phyloP scores from a whole-genome alignment of 441 rosid genomes.

The Syzygium malaccense region DNA sequence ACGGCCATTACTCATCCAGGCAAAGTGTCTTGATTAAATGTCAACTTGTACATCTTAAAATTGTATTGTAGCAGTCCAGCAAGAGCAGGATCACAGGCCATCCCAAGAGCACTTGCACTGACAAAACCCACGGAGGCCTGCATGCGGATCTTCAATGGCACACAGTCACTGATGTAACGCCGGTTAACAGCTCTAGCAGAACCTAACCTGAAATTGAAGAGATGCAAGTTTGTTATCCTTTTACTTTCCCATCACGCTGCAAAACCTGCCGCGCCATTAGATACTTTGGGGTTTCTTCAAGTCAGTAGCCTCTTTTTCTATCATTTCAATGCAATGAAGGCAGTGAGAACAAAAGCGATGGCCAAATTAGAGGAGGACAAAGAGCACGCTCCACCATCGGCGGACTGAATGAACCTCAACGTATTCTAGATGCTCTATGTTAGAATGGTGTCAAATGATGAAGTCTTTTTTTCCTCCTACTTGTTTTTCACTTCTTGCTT shows the following conservation, averaged over 20 bases:
- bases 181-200: conserved; percentile 74
- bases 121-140: conserved; percentile 99
- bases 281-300: not conserved
- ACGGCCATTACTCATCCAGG: conserved; percentile 99
- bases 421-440: not conserved
- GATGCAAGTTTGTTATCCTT: conserved; percentile 4
- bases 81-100: conserved; percentile 99
- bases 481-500: not conserved
- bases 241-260: not conserved
- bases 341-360: not conserved
- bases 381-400: not conserved
- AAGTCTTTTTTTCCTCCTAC: not conserved
- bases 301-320: not conserved
- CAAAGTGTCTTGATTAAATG: conserved; percentile 73
- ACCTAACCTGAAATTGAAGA: conserved; percentile 60
- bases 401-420: not conserved
- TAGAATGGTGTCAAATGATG: not conserved
- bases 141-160: conserved; percentile 82
- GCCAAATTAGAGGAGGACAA: not conserved
- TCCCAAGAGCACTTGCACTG: conserved; percentile 99
- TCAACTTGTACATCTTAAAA: conserved; percentile 67
- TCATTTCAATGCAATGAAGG: not conserved
- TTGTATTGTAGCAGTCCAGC: conserved; percentile 85
- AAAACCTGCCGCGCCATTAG: not conserved
- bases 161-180: conserved; percentile 95